These are phyloP conservation scores for Tuber brumale DNA, from an alignment of 495 filamentous ascomycete genomes.

Conservation along the genomic window DNA sequence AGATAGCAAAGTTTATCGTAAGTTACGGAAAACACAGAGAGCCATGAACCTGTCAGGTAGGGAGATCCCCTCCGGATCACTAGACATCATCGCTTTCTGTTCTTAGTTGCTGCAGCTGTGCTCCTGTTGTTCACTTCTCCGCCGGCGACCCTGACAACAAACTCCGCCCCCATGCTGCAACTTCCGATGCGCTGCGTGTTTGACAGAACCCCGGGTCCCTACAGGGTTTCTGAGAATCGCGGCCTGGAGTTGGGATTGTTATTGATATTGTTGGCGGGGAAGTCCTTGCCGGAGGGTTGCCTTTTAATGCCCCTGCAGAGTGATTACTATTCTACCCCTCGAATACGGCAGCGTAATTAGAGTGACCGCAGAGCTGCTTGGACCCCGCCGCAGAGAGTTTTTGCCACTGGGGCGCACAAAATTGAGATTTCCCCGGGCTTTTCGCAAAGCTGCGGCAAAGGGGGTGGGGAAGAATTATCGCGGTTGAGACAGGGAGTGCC, in stretches of 20 bases:
- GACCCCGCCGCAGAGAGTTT: not conserved
- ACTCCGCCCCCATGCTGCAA: not conserved
- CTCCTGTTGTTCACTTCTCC: constrained; percentile 1
- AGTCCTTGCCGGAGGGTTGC: not conserved
- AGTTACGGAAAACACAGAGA: not conserved
- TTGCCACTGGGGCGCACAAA: not conserved
- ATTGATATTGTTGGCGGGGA: not conserved
- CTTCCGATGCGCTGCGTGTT: constrained; percentile 2
- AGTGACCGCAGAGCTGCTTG: not conserved
- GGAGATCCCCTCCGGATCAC: not conserved
- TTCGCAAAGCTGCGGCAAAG: not conserved
- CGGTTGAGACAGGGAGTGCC: not conserved
- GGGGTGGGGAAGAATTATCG: not conserved
- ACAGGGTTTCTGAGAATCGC: not conserved
- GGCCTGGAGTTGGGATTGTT: not conserved
- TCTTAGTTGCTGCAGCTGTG: not conserved
- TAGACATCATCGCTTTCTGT: not conserved
- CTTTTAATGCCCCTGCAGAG: not conserved
- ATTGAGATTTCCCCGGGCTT: not conserved
- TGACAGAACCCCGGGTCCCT: not conserved
- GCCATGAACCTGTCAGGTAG: not conserved
- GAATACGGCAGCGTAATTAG: not conserved
- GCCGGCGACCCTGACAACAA: not conserved
- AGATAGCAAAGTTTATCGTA: not conserved
- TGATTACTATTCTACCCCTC: constrained; percentile 2